Conservation (phyloP, 1,284 basidiomycete genomes). For the Abortiporus biennis region DNA sequence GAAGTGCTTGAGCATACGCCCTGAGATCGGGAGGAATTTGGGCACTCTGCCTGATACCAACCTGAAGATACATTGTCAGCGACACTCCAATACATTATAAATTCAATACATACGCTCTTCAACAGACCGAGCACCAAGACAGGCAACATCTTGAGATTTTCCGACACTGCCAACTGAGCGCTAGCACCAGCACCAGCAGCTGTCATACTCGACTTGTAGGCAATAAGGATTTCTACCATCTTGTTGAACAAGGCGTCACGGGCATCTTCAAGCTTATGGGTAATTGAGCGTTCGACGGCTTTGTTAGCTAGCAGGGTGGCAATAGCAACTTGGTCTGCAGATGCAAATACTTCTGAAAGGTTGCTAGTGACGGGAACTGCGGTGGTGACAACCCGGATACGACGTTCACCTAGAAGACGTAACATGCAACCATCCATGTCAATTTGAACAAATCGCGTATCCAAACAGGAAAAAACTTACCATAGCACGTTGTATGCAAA, state of each 20-base stretch:
- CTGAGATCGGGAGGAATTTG: conserved; percentile 96
- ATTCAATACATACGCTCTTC: conserved; percentile 74
- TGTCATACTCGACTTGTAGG: conserved; percentile 98
- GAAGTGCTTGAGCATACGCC: conserved; percentile 89
- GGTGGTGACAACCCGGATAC: conserved; percentile 92
- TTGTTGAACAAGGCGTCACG: conserved; percentile 89
- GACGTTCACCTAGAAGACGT: conserved; percentile 72
- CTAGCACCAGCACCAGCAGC: conserved; percentile 88
- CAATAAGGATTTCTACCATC: conserved; percentile 84
- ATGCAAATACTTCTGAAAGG: conserved; percentile 91
- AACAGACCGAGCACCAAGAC: conserved; percentile 85
- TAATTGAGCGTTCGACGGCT: conserved; percentile 90
- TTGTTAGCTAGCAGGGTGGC: conserved; percentile 92
- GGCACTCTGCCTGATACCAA: conserved; percentile 90
- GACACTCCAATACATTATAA: background rate
- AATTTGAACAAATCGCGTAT: conserved; percentile 1
- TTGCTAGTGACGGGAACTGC: conserved; percentile 92
- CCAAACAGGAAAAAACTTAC: conserved; percentile 32
- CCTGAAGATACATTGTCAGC: conserved; percentile 35
- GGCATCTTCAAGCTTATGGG: conserved; percentile 90
- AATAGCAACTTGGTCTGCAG: conserved; percentile 92
- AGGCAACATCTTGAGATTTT: conserved; percentile 93
- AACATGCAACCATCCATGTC: conserved; percentile 1
- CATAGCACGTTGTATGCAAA: conserved; percentile 93
- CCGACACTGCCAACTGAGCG: conserved; percentile 88